Evolutionary conservation across 306 rosid genomes (phyloP), one percentile per base, ranked within the genome.

Genomic region (Sicyos edulis): DNA sequence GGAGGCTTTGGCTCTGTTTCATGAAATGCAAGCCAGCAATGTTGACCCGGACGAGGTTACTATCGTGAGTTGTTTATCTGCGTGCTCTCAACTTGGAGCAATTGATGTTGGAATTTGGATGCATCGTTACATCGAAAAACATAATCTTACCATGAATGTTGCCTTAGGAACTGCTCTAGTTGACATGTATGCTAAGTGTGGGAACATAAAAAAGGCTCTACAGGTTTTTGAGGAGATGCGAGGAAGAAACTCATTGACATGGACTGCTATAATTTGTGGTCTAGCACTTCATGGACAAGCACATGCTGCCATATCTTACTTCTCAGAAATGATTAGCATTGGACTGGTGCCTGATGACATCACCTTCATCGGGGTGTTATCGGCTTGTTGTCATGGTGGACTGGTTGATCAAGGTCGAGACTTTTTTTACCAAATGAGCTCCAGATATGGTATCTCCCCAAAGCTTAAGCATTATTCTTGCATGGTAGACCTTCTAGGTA

Each of bases 331-430:
- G 96, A 83, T 92, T 54, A 56, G 52, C 69, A 45, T 51, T 34
- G 92, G 96, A 49, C 56, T 89, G 71, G 44, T 78, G 80, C 95
- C 97, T 13, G 96, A 92, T 57, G 91, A 92, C 79, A 83, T 92
- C 82, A 88, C 95, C 52, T 89, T 88, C 78, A 71, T 89, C 40
- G 97, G 97, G 75, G 88, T 86, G 76, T 80, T 89, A 74, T 86
- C 96, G 4, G 96, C 95, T 77, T 92, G 96, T 76, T 88, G 96
- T 70, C 96, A 89, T 71, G 95, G 92, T 49, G 97, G 96, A 24
- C 77, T 88, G 82, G 89, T 88, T 71, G 89, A 85, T 50, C 86
- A 89, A 53, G 97, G 97, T 73, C 86, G 86, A 34, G 74, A 78
- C 47, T 83, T 78, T 61, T 88, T 92, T 81, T 73, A 76, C 73